Evolutionary conservation across 495 filamentous ascomycete species (phyloP).

Genomic region (Podospora appendiculata): DNA sequence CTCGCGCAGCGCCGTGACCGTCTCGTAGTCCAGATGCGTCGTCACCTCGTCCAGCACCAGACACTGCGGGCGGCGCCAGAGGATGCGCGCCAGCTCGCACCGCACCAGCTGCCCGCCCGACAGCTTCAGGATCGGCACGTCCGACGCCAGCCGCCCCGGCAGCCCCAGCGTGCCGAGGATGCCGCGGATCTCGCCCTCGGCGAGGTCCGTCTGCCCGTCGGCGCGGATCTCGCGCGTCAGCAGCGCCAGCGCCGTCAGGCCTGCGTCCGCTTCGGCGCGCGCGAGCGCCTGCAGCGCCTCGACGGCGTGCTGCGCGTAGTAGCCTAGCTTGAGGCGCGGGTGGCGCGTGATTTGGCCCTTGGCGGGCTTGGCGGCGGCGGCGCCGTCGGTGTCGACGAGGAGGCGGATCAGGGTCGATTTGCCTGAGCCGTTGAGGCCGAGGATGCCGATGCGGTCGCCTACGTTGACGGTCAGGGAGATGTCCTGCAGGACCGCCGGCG

Average conservation of each 20-base stretch:
- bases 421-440: constrained; percentile 67
- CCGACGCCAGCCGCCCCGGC: constrained; percentile 54
- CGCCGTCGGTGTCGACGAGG: constrained; percentile 17
- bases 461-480: constrained; percentile 57
- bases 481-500: constrained; percentile 38
- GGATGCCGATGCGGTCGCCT: constrained; percentile 63
- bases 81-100: constrained; percentile 58
- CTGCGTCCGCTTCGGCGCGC: constrained; percentile 17
- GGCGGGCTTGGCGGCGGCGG: constrained; percentile 25
- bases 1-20: constrained; percentile 58
- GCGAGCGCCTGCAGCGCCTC: constrained; percentile 49
- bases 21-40: constrained; percentile 78
- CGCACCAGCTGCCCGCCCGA: constrained; percentile 77
- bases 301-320: constrained; percentile 73
- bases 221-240: constrained; percentile 35
- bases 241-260: constrained; percentile 54
- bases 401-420: constrained; percentile 64
- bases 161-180: constrained; percentile 59
- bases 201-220: constrained; percentile 29
- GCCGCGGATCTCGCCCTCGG: constrained; percentile 54
- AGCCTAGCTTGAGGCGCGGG: constrained; percentile 57
- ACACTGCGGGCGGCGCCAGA: constrained; percentile 61
- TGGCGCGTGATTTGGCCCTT: constrained; percentile 54
- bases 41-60: constrained; percentile 78
- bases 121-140: constrained; percentile 59